phyloP scores from a whole-genome alignment of 1,139 yeast species.

The Candida sp. region DNA sequence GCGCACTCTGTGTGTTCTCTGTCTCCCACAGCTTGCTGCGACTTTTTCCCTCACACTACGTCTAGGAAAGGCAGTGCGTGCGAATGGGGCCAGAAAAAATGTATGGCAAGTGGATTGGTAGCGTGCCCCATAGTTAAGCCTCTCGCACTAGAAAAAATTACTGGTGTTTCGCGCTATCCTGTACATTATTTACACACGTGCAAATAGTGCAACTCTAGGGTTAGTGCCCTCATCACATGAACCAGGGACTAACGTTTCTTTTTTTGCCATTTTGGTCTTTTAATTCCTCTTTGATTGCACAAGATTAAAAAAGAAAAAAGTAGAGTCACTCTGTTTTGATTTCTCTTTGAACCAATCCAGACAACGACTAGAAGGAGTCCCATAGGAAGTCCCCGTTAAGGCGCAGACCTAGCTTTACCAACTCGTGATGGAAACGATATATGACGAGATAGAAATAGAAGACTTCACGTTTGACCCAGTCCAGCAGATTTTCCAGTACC shows the following conservation, averaged over 20 bases:
- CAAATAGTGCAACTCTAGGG: not conserved
- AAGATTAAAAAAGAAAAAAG: not conserved
- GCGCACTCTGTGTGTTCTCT: not conserved
- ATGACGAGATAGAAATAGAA: slow-evolving; percentile 96
- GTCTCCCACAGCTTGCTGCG: too few species aligned
- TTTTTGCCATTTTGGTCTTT: not conserved
- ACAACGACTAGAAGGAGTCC: not conserved
- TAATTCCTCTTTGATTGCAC: not conserved
- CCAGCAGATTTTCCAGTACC: slow-evolving; percentile 85
- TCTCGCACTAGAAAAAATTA: not conserved
- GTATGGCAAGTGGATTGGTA: not conserved
- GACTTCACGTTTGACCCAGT: slow-evolving; percentile 91
- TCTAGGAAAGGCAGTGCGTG: too few species aligned
- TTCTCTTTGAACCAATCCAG: not conserved
- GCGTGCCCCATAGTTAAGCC: slow-evolving; percentile 1
- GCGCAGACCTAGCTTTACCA: too few species aligned
- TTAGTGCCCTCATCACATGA: slow-evolving; percentile 1
- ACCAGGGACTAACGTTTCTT: not conserved
- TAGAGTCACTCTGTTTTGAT: not conserved
- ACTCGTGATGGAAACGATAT: slow-evolving; percentile 56
- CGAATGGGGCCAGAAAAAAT: not conserved
- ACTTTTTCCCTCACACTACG: too few species aligned
- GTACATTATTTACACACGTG: slow-evolving; percentile 3
- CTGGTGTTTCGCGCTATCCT: not conserved
- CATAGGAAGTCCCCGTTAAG: not conserved